phyloP scores from a whole-genome alignment of 352 stramenopile species.

The Thalassiosira livingstoniorum region DNA sequence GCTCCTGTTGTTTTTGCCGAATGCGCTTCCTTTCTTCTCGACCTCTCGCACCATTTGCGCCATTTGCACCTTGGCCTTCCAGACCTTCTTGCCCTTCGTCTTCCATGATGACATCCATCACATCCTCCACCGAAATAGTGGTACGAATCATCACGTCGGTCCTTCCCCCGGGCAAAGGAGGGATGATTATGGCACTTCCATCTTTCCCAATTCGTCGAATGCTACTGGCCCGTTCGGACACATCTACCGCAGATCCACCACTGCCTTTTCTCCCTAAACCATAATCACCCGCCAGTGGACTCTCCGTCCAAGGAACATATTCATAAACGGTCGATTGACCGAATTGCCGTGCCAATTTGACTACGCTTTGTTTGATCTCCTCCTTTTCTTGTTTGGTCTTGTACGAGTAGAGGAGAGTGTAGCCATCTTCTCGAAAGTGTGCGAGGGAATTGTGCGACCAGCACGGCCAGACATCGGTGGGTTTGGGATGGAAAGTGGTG shows the following conservation, averaged over 20 bases:
- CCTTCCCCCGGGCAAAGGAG: slow-evolving; percentile 23
- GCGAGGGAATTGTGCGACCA: slow-evolving; percentile 48
- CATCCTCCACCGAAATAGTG: slow-evolving; percentile 18
- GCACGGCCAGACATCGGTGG: slow-evolving; percentile 47
- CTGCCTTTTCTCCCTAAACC: background rate
- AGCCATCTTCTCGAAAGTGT: slow-evolving; percentile 44
- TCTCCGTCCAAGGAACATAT: slow-evolving; percentile 41
- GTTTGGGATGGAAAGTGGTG: slow-evolving; percentile 22
- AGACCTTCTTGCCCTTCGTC: slow-evolving; percentile 2
- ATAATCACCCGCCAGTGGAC: slow-evolving; percentile 1
- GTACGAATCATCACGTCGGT: slow-evolving; percentile 55
- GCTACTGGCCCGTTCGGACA: slow-evolving; percentile 12
- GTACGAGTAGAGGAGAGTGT: slow-evolving; percentile 32
- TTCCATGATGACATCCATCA: background rate
- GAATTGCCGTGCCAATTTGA: slow-evolving; percentile 44
- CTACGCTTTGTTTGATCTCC: slow-evolving; percentile 27
- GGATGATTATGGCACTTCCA: slow-evolving; percentile 20
- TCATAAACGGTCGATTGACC: slow-evolving; percentile 50
- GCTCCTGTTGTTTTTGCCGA: too few species aligned
- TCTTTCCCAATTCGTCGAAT: slow-evolving; percentile 30
- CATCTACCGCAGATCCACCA: background rate
- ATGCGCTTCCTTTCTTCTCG: too few species aligned
- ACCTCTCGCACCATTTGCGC: too few species aligned
- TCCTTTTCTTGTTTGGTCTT: slow-evolving; percentile 18
- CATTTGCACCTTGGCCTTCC: too few species aligned